phyloP scores from a whole-genome alignment of 352 stramenopile species.

The Pythium pyrilobum region DNA sequence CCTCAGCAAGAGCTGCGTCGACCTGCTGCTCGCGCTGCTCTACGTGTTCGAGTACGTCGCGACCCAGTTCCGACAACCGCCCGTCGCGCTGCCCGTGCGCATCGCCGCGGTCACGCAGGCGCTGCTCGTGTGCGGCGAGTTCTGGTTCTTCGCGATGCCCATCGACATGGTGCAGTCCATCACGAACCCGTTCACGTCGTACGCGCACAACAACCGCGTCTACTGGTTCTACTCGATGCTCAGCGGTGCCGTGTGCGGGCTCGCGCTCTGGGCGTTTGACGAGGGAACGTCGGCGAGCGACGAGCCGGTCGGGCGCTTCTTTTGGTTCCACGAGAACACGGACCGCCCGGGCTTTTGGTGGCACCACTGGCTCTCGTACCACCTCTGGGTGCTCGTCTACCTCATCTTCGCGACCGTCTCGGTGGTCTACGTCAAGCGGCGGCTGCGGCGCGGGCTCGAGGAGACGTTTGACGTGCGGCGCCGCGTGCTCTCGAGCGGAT shows the following conservation, averaged over 20 bases:
- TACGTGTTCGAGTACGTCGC: conserved; percentile 76
- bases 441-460: conserved; percentile 65
- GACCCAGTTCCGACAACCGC: conserved; percentile 50
- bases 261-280: conserved; percentile 60
- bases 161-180: conserved; percentile 88
- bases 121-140: conserved; percentile 78
- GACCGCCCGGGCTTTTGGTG: conserved; percentile 74
- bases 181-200: conserved; percentile 87
- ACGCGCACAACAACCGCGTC: conserved; percentile 72
- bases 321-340: conserved; percentile 83
- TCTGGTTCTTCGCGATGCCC: conserved; percentile 88
- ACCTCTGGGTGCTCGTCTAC: conserved; percentile 74
- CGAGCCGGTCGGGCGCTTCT: conserved; percentile 40
- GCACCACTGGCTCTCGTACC: conserved; percentile 80
- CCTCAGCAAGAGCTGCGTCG: conserved; percentile 83
- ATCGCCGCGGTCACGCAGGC: conserved; percentile 67
- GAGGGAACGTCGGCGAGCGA: conserved; percentile 19
- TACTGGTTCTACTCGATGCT: conserved; percentile 84
- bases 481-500: conserved; percentile 67
- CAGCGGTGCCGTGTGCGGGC: conserved; percentile 58
- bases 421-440: conserved; percentile 75
- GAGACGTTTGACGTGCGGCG: conserved; percentile 83
- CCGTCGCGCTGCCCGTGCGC: conserved; percentile 49
- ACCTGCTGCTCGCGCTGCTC: conserved; percentile 59
- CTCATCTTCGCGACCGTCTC: conserved; percentile 67